These are phyloP conservation scores for Hypholoma fasciculare DNA, from an alignment of 768 basidiomycete species.

Conservation along the genomic window DNA sequence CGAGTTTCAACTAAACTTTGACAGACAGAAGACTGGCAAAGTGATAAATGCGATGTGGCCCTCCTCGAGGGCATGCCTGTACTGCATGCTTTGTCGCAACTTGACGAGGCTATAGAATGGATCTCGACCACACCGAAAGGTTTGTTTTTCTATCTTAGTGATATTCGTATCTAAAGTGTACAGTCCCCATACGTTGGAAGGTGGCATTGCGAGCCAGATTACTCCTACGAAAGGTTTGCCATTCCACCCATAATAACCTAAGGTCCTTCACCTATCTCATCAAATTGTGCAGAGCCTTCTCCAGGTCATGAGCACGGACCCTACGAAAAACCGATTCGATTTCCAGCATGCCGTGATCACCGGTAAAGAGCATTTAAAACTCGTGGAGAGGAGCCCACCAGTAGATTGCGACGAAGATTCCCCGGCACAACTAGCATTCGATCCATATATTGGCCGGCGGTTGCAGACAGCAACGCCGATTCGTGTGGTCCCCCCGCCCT, in stretches of 20 bases:
- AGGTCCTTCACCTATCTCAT: background rate
- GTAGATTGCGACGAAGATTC: slow-evolving; percentile 43
- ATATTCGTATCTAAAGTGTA: background rate
- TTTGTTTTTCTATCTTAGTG: slow-evolving; percentile 18
- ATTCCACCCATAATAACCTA: background rate
- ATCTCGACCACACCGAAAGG: slow-evolving; percentile 46
- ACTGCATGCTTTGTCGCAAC: slow-evolving; percentile 46
- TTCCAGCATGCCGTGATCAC: slow-evolving; percentile 36
- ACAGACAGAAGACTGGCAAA: slow-evolving; percentile 87
- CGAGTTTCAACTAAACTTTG: slow-evolving; percentile 13
- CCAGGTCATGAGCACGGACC: slow-evolving; percentile 45
- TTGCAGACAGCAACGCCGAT: slow-evolving; percentile 70
- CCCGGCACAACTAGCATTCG: slow-evolving; percentile 55
- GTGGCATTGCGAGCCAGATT: slow-evolving; percentile 53
- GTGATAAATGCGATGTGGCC: slow-evolving; percentile 83
- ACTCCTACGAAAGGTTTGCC: slow-evolving; percentile 55
- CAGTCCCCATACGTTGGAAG: slow-evolving; percentile 51
- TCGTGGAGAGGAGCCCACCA: slow-evolving; percentile 36
- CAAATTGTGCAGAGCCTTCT: slow-evolving; percentile 41
- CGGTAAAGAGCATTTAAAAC: slow-evolving; percentile 41
- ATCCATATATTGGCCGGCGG: slow-evolving; percentile 65
- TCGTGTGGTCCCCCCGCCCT: slow-evolving; percentile 53
- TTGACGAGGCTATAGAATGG: slow-evolving; percentile 69
- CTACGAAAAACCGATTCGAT: slow-evolving; percentile 34
- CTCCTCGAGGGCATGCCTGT: slow-evolving; percentile 66